Conservation (phyloP, 257 asterid genomes). For the Penstemon davidsonii region DNA sequence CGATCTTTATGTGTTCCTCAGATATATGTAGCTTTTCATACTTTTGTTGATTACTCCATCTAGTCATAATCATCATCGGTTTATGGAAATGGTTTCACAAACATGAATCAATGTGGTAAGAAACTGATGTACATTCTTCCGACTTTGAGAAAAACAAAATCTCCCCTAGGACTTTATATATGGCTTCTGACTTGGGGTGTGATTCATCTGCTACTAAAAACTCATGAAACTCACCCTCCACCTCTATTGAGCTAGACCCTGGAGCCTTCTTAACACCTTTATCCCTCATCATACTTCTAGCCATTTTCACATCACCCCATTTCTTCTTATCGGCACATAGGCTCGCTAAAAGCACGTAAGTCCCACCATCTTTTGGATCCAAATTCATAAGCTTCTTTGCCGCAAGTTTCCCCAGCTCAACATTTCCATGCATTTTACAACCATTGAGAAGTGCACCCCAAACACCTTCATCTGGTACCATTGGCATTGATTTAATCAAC, state of each 20-base stretch:
- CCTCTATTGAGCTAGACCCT: constrained; percentile 73
- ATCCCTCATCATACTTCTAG: constrained; percentile 72
- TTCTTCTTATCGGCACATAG: constrained; percentile 64
- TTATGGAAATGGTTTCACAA: constrained; percentile 15
- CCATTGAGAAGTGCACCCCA: constrained; percentile 85
- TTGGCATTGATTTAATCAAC: constrained; percentile 54
- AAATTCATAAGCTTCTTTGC: constrained; percentile 58
- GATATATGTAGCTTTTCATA: background rate
- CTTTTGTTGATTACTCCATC: background rate
- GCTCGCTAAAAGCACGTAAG: constrained; percentile 64
- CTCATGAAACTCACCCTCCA: constrained; percentile 62
- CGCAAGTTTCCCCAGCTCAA: constrained; percentile 68
- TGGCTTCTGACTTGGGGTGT: constrained; percentile 48
- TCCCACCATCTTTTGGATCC: constrained; percentile 81
- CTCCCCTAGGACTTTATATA: constrained; percentile 45
- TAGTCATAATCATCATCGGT: background rate
- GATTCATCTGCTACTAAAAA: constrained; percentile 66
- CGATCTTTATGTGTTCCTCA: background rate
- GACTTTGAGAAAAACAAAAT: constrained; percentile 40
- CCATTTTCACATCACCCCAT: constrained; percentile 66
- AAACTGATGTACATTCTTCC: constrained; percentile 32
- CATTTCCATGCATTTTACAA: constrained; percentile 63
- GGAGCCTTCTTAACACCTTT: constrained; percentile 65
- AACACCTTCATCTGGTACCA: constrained; percentile 72
- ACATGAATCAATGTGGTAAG: constrained; percentile 32